phyloP scores from a whole-genome alignment of 1,284 basidiomycete genomes.

The Schizophyllum commune region DNA sequence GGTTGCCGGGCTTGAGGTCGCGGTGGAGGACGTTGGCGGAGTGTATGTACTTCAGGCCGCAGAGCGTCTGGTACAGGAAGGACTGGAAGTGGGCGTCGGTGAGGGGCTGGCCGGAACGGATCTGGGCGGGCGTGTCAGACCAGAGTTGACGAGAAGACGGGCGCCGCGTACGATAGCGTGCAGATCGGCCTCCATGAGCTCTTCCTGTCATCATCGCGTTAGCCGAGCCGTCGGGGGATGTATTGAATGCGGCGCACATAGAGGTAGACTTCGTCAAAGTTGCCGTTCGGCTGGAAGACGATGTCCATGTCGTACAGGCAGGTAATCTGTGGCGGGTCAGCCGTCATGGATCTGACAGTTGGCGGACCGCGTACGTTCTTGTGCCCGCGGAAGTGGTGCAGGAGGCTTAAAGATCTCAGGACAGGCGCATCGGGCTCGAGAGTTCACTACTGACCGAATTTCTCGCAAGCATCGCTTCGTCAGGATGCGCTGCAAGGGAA shows the following conservation, averaged over 20 bases:
- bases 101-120: constrained; percentile 94
- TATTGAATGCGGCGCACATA: constrained; percentile 50
- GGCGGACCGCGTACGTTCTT: constrained; percentile 65
- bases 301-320: constrained; percentile 97
- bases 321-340: constrained; percentile 53
- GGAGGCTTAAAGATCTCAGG: constrained; percentile 41
- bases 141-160: neutral
- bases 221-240: neutral
- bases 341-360: neutral
- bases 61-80: constrained; percentile 98
- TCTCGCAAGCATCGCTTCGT: constrained; percentile 93
- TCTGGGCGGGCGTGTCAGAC: constrained; percentile 38
- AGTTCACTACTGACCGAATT: constrained; percentile 58
- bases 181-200: constrained; percentile 99
- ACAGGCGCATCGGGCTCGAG: constrained; percentile 9
- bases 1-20: constrained; percentile 94
- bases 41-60: constrained; percentile 98
- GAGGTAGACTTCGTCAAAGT: constrained; percentile 94
- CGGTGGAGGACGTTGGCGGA: constrained; percentile 97
- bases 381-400: constrained; percentile 95
- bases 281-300: constrained; percentile 79
- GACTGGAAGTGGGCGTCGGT: constrained; percentile 99
- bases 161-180: constrained; percentile 81
- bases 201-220: constrained; percentile 54
- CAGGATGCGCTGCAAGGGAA: constrained; percentile 66